phyloP scores from a whole-genome alignment of 306 rosid genomes.

The Prunus salicina region DNA sequence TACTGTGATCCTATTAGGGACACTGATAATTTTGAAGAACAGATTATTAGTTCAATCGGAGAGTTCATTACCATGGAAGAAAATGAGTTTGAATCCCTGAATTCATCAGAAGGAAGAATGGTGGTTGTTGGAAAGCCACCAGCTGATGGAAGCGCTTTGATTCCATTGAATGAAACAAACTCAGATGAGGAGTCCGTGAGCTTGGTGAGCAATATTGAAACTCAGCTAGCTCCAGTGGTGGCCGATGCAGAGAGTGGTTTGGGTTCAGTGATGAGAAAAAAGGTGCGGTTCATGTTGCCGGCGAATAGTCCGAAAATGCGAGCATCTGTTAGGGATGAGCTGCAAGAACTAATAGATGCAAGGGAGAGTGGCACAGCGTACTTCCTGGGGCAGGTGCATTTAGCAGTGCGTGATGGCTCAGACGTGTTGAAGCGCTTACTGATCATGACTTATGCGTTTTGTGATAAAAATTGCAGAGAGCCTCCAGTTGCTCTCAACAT shows the following conservation, averaged over 20 bases:
- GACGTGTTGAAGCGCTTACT: slow-evolving; percentile 56
- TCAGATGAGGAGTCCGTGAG: slow-evolving; percentile 1
- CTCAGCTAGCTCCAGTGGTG: slow-evolving; percentile 33
- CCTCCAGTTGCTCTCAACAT: slow-evolving; percentile 62
- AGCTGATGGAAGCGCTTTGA: slow-evolving; percentile 47
- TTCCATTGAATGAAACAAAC: slow-evolving; percentile 40
- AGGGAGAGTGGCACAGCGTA: slow-evolving; percentile 86
- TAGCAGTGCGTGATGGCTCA: slow-evolving; percentile 50
- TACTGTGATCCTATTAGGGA: slow-evolving; percentile 66
- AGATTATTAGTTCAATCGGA: slow-evolving; percentile 65
- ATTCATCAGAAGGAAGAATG: slow-evolving; percentile 53
- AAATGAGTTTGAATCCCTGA: slow-evolving; percentile 46
- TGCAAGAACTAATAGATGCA: slow-evolving; percentile 60
- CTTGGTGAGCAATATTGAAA: slow-evolving; percentile 29
- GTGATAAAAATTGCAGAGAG: slow-evolving; percentile 63
- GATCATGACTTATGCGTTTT: slow-evolving; percentile 50
- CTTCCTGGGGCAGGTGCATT: slow-evolving; percentile 69
- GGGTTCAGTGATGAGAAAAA: slow-evolving; percentile 32
- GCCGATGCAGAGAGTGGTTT: slow-evolving; percentile 23
- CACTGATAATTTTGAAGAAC: slow-evolving; percentile 68
- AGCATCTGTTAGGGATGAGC: slow-evolving; percentile 52
- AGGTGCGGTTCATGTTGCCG: slow-evolving; percentile 71
- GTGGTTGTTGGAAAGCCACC: slow-evolving; percentile 57
- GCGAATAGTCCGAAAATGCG: slow-evolving; percentile 55
- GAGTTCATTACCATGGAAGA: slow-evolving; percentile 68